phyloP scores from a whole-genome alignment of 1,284 basidiomycete species.

The Mycosarcoma mackinlayi region DNA sequence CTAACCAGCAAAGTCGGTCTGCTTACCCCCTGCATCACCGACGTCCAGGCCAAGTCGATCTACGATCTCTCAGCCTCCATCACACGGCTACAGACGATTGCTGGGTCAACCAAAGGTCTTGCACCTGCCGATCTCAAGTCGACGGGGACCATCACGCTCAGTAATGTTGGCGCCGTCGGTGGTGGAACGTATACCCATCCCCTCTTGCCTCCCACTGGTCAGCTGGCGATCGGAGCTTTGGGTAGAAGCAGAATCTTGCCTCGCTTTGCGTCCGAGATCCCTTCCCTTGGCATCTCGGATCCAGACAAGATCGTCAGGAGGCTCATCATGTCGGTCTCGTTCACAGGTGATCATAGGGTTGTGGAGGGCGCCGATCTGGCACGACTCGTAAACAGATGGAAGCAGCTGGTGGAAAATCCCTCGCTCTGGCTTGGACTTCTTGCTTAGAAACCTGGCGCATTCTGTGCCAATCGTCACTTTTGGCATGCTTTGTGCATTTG shows the following conservation, averaged over 20 bases:
- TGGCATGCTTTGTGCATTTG: background rate
- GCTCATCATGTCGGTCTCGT: slow-evolving; percentile 56
- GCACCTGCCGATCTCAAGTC: slow-evolving; percentile 25
- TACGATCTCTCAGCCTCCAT: slow-evolving; percentile 72
- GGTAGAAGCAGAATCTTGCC: slow-evolving; percentile 70
- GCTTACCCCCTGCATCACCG: slow-evolving; percentile 84
- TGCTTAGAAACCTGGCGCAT: slow-evolving; percentile 10
- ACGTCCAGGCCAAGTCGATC: slow-evolving; percentile 74
- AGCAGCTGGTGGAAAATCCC: slow-evolving; percentile 83
- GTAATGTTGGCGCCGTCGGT: slow-evolving; percentile 72
- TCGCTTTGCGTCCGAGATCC: slow-evolving; percentile 48
- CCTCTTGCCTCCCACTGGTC: slow-evolving; percentile 85
- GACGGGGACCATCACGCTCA: slow-evolving; percentile 81
- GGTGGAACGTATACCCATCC: slow-evolving; percentile 58
- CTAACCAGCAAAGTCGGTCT: slow-evolving; percentile 82
- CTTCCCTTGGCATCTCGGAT: slow-evolving; percentile 20
- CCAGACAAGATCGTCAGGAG: slow-evolving; percentile 41
- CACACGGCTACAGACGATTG: slow-evolving; percentile 38
- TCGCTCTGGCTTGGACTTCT: slow-evolving; percentile 76
- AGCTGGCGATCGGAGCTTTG: slow-evolving; percentile 88
- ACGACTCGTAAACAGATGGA: slow-evolving; percentile 89
- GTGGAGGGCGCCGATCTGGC: slow-evolving; percentile 93
- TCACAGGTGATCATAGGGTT: slow-evolving; percentile 83
- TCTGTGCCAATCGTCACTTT: background rate
- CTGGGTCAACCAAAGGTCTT: slow-evolving; percentile 25